These are phyloP conservation scores for Cytidiella melzeri DNA, from an alignment of 768 basidiomycete genomes.

Conservation along the genomic window DNA sequence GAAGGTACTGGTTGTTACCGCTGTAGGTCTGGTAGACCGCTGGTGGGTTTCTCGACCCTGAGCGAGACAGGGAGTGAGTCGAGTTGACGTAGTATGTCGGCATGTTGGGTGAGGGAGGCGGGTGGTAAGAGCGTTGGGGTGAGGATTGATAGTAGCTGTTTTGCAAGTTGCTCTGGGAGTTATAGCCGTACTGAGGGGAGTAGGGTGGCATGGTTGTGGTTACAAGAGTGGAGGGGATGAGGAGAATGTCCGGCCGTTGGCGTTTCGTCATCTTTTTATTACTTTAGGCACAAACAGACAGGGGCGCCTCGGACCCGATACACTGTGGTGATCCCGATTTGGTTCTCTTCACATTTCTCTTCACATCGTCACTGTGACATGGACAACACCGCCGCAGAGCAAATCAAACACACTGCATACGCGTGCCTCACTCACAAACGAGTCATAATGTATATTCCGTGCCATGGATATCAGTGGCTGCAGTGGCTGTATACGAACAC, in stretches of 20 bases:
- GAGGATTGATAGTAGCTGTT: too few species aligned
- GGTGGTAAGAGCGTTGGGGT: not conserved
- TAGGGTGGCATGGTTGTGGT: constrained; percentile 7
- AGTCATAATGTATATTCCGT: too few species aligned
- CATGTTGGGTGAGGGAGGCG: constrained; percentile 7
- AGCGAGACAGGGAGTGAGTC: constrained; percentile 18
- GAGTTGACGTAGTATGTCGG: constrained; percentile 24
- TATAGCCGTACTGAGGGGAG: constrained; percentile 3
- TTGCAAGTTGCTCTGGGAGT: too few species aligned
- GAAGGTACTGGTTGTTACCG: constrained; percentile 4
- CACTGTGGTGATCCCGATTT: not conserved
- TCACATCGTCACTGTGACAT: too few species aligned
- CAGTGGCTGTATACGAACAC: too few species aligned
- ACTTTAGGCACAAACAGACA: not conserved
- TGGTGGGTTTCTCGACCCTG: constrained; percentile 15
- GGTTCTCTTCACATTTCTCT: not conserved
- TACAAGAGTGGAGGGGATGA: constrained; percentile 5
- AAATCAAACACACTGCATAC: too few species aligned
- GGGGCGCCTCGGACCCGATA: not conserved
- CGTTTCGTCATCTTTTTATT: not conserved
- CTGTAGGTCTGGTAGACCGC: constrained; percentile 17
- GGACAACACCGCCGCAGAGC: too few species aligned
- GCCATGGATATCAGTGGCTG: too few species aligned
- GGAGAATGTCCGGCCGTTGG: not conserved
- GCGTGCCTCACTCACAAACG: too few species aligned